A percentile compares a stretch with the other conserved stretches of the same genome.
Conservation (phyloP, 805 yeast genomes). For the Starmera pachycereana region DNA sequence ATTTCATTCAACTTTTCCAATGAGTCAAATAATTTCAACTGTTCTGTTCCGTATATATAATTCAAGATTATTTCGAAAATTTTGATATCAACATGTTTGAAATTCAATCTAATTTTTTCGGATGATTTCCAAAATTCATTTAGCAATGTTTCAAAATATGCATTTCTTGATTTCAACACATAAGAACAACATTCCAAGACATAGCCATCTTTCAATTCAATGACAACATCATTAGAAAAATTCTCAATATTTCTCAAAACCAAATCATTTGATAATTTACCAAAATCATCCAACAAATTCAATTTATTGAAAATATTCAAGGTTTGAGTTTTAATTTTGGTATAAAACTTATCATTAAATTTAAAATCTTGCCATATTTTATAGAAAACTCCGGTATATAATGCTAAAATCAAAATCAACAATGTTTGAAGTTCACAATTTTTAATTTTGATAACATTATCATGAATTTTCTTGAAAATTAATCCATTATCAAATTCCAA, state of each 20-base stretch:
- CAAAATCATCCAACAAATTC: slow-evolving; percentile 8
- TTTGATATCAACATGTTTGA: slow-evolving; percentile 29
- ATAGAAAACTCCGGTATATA: slow-evolving; percentile 37
- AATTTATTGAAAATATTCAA: slow-evolving; percentile 5
- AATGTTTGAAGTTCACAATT: slow-evolving; percentile 15
- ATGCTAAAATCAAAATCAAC: slow-evolving; percentile 33
- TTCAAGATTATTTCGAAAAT: slow-evolving; percentile 41
- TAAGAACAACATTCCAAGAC: slow-evolving; percentile 33
- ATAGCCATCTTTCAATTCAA: slow-evolving; percentile 39
- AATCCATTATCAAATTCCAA: slow-evolving; percentile 8
- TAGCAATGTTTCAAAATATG: slow-evolving; percentile 51
- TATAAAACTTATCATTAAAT: slow-evolving; percentile 3
- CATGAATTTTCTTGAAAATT: slow-evolving; percentile 3
- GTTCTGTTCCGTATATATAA: slow-evolving; percentile 48
- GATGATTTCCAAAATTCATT: slow-evolving; percentile 40
- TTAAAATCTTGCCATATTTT: slow-evolving; percentile 37
- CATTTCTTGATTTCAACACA: slow-evolving; percentile 46
- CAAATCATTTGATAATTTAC: slow-evolving; percentile 2
- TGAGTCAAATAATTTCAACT: slow-evolving; percentile 26
- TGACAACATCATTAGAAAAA: slow-evolving; percentile 27
- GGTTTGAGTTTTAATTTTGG: slow-evolving; percentile 4
- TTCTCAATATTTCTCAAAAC: slow-evolving; percentile 3
- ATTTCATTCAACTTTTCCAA: slow-evolving; percentile 18
- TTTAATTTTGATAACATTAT: slow-evolving; percentile 15
- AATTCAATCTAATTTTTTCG: slow-evolving; percentile 22